Conservation (phyloP, 1,284 basidiomycete species). For the Meira nashicola region DNA sequence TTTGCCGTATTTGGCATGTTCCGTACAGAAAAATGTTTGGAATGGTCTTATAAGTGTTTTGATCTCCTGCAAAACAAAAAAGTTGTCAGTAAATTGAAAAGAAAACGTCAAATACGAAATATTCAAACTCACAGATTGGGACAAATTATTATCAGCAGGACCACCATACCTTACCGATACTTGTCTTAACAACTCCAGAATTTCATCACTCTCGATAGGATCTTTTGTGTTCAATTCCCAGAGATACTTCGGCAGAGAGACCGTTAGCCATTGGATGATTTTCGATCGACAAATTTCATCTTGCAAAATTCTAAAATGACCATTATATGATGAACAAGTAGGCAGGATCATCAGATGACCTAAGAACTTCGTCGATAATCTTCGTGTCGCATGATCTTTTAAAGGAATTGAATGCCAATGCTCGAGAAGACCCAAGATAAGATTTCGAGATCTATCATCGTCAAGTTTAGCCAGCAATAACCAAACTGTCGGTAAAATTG, state of each 20-base stretch:
- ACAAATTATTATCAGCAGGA: no score
- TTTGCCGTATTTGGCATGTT: slow-evolving; percentile 1
- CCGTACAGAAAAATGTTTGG: not conserved
- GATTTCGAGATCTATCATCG: not conserved
- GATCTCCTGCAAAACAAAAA: slow-evolving; percentile 4
- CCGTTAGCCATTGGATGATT: not conserved
- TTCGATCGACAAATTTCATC: not conserved
- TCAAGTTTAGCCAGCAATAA: not conserved
- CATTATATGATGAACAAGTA: not conserved
- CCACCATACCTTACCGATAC: not conserved
- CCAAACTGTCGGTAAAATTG: slow-evolving; percentile 1
- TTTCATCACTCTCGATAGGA: not conserved
- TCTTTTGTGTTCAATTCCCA: slow-evolving; percentile 6
- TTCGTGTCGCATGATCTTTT: not conserved
- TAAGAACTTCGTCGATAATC: not conserved
- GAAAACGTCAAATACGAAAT: no score
- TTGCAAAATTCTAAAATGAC: not conserved
- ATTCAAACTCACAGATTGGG: no score
- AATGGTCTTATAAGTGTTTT: not conserved
- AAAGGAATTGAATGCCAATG: slow-evolving; percentile 5
- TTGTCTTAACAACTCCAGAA: slow-evolving; percentile 1
- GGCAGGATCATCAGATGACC: not conserved
- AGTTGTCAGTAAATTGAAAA: no score
- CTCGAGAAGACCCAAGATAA: not conserved
- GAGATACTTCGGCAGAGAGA: not conserved